Base-by-base conservation (phyloP, 1,284 basidiomycete genomes). In the Ceratobasidium sp. region DNA sequence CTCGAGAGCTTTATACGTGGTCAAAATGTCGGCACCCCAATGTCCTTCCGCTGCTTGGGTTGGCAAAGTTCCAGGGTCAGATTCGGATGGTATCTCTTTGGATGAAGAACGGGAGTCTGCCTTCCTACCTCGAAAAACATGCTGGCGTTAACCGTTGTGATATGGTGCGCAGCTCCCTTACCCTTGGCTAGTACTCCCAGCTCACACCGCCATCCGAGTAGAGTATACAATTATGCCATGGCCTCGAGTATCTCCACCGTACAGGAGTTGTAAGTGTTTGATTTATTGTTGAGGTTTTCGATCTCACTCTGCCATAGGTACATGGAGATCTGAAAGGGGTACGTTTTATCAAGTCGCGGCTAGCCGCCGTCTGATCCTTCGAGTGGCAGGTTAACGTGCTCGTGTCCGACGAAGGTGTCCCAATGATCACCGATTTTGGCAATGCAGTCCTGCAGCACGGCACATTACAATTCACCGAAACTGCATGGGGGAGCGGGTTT, bases 21-120 rank as follows among this genome's bases (percentile, higher is more conserved):
- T 56, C 67, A 4, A 70, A 57, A 22, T 70, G 67, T n/a, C 32
- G 57, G 15, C 67, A 70, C n/a, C 34, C 34, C 8, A 56, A 70
- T 44, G 40, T 70, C 3, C 49, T 70, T 11, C 67, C 51, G 15
- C 37, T 70, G 34, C 54, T 70, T 22, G 67, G 67, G 4, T 43
- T 67, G 46, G 65, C 34, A 25, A 7, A 46, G n/a, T 64, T 51
- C 22, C 57, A 46, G 9, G 29, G 29, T 13, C 40, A 64, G 46
- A 37, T 73, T n/a, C 40, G 56, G 2, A 73, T 73, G 70, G 70
- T 73, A 62, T 29, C 25, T 29, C 25, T 29, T 29, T 29, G 25
- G 25, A 29, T 29, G 25, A 29, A 29, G 25, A 29, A 73, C 32
- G 70, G 70, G 4, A 32, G 40, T 43, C 32, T 62, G 5, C 15